Evolutionary conservation across 345 rosid genomes (phyloP).

Genomic region (Geranium rotundifolium): DNA sequence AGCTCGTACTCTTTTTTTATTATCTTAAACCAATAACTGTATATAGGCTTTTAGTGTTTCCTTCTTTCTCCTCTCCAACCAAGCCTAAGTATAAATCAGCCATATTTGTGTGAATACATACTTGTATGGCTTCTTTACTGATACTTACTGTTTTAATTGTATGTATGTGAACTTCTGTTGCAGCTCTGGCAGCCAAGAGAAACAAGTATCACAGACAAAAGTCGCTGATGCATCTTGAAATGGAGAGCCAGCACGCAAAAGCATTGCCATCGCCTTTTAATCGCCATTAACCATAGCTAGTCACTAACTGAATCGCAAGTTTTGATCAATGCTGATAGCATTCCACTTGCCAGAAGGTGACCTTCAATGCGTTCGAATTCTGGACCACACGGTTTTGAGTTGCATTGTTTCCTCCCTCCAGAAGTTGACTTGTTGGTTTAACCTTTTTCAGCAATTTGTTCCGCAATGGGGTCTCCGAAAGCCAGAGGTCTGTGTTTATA

Average conservation of each 20-base stretch:
- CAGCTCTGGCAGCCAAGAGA: constrained; percentile 86
- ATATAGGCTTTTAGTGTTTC: too few species aligned
- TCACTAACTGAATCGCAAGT: neutral
- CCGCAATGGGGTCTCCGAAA: neutral
- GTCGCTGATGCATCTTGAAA: constrained; percentile 81
- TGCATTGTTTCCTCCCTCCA: neutral
- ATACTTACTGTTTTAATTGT: too few species aligned
- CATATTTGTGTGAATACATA: too few species aligned
- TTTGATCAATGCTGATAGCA: neutral
- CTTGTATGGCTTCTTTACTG: neutral
- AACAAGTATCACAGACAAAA: constrained; percentile 88
- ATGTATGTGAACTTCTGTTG: constrained; percentile 2
- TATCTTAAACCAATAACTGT: too few species aligned
- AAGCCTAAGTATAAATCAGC: too few species aligned
- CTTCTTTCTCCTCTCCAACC: too few species aligned
- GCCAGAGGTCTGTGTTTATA: neutral
- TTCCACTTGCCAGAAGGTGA: neutral
- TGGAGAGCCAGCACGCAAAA: constrained; percentile 95
- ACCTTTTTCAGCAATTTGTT: neutral
- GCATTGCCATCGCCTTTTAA: constrained; percentile 71
- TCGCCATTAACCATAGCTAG: constrained; percentile 29
- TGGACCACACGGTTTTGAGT: neutral
- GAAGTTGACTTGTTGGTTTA: neutral
- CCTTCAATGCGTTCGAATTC: neutral
- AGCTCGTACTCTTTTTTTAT: too few species aligned